Percentiles rank a stretch among this genome's conserved stretches.
phyloP scores from a whole-genome alignment of 2,329 filamentous ascomycete genomes.

The Trichoderma hamatum region DNA sequence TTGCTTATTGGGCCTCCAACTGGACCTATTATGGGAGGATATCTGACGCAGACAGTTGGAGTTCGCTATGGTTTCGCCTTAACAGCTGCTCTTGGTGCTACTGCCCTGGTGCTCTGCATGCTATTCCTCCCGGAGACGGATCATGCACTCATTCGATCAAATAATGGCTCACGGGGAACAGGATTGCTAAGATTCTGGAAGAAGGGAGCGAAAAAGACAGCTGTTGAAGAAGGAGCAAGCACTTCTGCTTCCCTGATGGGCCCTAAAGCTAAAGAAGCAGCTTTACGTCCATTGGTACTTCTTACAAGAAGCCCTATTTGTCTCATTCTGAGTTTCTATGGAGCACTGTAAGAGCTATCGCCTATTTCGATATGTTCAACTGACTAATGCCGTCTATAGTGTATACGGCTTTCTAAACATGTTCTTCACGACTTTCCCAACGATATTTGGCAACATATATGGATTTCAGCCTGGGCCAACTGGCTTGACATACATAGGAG shows the following conservation, averaged over 20 bases:
- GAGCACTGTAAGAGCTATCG: conserved; percentile 12
- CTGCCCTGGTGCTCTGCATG: conserved; percentile 39
- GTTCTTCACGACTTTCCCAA: conserved; percentile 57
- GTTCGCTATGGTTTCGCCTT: conserved; percentile 32
- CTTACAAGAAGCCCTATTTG: conserved; percentile 4
- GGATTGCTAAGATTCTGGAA: background rate
- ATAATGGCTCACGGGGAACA: background rate
- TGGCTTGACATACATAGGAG: conserved; percentile 24
- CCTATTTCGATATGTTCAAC: too few relatives aligned
- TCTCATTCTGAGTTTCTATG: conserved; percentile 20
- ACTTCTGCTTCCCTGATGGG: background rate
- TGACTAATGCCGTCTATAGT: background rate
- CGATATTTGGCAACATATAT: conserved; percentile 46
- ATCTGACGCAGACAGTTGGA: conserved; percentile 45
- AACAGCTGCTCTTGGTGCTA: conserved; percentile 56
- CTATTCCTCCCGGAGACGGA: conserved; percentile 43
- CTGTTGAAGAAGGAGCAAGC: background rate
- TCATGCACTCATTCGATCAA: background rate
- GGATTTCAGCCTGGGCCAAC: conserved; percentile 9
- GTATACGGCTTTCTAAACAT: conserved; percentile 56
- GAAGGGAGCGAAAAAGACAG: background rate
- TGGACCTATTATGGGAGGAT: conserved; percentile 54
- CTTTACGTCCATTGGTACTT: background rate
- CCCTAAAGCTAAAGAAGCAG: conserved; percentile 33
- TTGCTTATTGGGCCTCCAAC: conserved; percentile 47